phyloP scores from a whole-genome alignment of 768 basidiomycete genomes.

The Bullera alba region DNA sequence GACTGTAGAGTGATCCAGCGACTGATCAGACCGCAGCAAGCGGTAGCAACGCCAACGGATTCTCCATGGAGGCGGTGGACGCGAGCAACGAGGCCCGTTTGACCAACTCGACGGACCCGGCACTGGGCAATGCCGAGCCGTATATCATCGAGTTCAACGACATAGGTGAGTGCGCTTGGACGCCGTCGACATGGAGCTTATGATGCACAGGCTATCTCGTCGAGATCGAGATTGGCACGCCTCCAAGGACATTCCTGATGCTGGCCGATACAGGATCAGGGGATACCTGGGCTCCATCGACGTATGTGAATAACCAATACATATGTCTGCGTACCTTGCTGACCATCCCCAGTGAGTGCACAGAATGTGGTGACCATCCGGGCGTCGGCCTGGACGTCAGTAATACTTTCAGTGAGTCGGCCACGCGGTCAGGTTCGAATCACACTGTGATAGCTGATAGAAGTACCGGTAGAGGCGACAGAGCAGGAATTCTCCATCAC shows the following conservation, averaged over 20 bases:
- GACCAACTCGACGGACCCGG: constrained; percentile 4
- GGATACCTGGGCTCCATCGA: constrained; percentile 56
- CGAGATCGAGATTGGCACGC: constrained; percentile 60
- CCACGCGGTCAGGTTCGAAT: too few species aligned
- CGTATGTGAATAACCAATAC: too few species aligned
- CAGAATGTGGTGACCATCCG: constrained; percentile 54
- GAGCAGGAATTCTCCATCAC: constrained; percentile 4
- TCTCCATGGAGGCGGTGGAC: constrained; percentile 7
- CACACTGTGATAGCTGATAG: too few species aligned
- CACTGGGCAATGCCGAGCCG: constrained; percentile 11
- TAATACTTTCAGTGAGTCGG: constrained; percentile 56
- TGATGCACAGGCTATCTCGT: constrained; percentile 44
- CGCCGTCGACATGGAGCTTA: neutral
- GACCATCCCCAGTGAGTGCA: neutral
- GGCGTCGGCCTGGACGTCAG: constrained; percentile 61
- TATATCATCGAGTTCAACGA: constrained; percentile 54
- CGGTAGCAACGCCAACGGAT: constrained; percentile 22
- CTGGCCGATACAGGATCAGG: constrained; percentile 68
- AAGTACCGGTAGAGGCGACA: constrained; percentile 6
- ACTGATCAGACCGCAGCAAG: constrained; percentile 2
- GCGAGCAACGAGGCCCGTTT: constrained; percentile 5
- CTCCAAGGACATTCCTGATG: constrained; percentile 54
- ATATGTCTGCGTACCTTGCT: neutral
- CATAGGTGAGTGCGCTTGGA: constrained; percentile 45
- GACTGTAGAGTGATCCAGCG: neutral